Evolutionary conservation across 805 yeast species (phyloP).

Genomic region (Candida yuanshanica): DNA sequence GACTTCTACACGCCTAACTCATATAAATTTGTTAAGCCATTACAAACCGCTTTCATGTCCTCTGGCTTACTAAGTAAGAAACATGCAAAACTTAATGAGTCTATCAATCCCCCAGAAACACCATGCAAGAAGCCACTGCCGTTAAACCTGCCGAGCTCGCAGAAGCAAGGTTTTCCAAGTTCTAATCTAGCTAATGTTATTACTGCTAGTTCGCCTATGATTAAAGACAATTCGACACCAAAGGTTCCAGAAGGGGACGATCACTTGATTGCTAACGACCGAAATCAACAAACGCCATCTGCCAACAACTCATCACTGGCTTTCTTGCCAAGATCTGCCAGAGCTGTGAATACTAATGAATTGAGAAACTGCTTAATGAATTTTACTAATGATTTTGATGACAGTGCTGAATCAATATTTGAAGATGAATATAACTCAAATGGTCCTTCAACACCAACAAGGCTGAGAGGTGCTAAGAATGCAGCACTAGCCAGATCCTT

Average conservation of each 20-base stretch:
- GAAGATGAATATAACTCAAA: constrained; percentile 18
- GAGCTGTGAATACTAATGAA: constrained; percentile 33
- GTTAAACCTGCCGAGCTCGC: constrained; percentile 11
- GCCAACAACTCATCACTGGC: constrained; percentile 8
- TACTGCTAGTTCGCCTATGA: constrained; percentile 25
- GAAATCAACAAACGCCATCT: constrained; percentile 18
- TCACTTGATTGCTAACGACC: constrained; percentile 1
- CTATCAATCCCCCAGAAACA: constrained; percentile 51
- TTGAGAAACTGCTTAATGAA: constrained; percentile 34
- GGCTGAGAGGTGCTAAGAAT: constrained; percentile 20
- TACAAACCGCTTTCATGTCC: constrained; percentile 78
- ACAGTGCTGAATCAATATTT: constrained; percentile 24
- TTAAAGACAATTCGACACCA: constrained; percentile 24
- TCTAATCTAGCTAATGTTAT: constrained; percentile 26
- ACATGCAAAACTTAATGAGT: constrained; percentile 34
- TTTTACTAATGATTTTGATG: constrained; percentile 38
- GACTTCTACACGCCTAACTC: constrained; percentile 46
- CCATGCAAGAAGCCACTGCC: constrained; percentile 48
- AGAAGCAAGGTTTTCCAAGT: constrained; percentile 15
- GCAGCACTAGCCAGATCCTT: constrained; percentile 13
- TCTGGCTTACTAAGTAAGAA: constrained; percentile 66
- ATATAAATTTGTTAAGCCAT: constrained; percentile 71
- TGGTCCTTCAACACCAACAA: constrained; percentile 42
- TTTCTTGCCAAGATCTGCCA: constrained; percentile 19
- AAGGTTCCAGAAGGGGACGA: constrained; percentile 11